phyloP scores from a whole-genome alignment of 192 early-diverging fungal species.

The Spizellomyces sp. region DNA sequence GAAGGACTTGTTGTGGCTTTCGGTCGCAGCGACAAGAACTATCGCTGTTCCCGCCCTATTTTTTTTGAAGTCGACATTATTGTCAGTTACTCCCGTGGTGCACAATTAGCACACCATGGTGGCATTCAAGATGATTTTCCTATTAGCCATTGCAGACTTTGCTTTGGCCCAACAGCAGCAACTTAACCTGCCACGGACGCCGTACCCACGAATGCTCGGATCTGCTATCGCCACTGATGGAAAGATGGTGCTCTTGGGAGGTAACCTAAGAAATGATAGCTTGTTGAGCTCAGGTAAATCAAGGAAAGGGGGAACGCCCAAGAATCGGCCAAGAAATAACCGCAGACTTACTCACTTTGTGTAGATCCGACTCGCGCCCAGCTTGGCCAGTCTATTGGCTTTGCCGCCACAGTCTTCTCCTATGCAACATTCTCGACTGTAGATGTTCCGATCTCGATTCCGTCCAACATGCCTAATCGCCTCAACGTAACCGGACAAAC shows the following conservation, averaged over 20 bases:
- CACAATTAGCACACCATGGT: no score
- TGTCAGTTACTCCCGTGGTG: no score
- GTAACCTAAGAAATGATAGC: constrained; percentile 6
- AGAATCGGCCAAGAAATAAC: neutral
- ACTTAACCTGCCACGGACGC: constrained; percentile 13
- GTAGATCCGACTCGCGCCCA: neutral
- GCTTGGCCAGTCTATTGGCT: neutral
- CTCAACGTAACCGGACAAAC: constrained; percentile 13
- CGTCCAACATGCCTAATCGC: neutral
- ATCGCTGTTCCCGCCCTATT: no score
- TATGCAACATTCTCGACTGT: constrained; percentile 2
- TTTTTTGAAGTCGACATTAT: no score
- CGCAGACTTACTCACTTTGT: neutral
- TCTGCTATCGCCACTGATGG: neutral
- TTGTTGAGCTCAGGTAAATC: neutral
- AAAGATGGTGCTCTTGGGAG: constrained; percentile 6
- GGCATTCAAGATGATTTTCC: no score
- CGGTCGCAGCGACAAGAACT: no score
- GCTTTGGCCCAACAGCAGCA: neutral
- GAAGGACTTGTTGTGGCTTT: no score
- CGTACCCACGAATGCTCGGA: constrained; percentile 3
- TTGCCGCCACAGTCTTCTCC: neutral
- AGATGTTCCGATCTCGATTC: neutral
- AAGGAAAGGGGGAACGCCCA: neutral
- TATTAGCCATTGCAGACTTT: no score